Conservation (phyloP, 1,139 yeast genomes). For the Taiozyma sp. region DNA sequence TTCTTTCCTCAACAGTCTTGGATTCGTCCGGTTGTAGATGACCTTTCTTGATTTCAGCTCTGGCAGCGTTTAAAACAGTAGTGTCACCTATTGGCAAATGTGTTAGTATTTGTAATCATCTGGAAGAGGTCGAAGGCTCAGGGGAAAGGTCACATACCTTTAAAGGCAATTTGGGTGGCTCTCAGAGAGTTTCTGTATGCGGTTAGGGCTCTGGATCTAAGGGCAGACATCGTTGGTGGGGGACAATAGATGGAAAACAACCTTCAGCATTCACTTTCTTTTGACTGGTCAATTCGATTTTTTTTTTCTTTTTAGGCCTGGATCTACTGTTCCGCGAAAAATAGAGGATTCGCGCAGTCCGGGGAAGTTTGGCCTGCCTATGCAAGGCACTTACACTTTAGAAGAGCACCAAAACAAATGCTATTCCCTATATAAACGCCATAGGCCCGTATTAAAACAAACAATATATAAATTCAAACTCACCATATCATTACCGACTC, state of each 20-base stretch:
- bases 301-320: not conserved
- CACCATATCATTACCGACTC: not conserved
- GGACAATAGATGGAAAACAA: not conserved
- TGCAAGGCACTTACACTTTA: too few species aligned
- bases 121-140: not conserved
- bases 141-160: constrained; percentile 22
- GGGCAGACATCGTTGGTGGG: not conserved
- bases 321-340: too few species aligned
- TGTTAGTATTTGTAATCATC: constrained; percentile 10
- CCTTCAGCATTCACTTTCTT: not conserved
- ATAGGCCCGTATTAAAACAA: not conserved
- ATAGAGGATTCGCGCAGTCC: not conserved
- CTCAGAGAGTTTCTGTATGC: constrained; percentile 71
- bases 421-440: not conserved
- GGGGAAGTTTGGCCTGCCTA: not conserved
- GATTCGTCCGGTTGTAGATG: constrained; percentile 42
- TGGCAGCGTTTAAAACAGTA: constrained; percentile 55
- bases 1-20: constrained; percentile 44
- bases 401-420: not conserved
- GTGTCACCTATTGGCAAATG: constrained; percentile 34
- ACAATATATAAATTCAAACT: not conserved
- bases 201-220: constrained; percentile 30
- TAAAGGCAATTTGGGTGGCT: constrained; percentile 68
- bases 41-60: constrained; percentile 58
- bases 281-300: not conserved